A percentile compares a stretch with the other conserved stretches of the same genome.
These are phyloP conservation scores for Cyclanthera cordifolia DNA, from an alignment of 306 rosid genomes.

Conservation along the genomic window DNA sequence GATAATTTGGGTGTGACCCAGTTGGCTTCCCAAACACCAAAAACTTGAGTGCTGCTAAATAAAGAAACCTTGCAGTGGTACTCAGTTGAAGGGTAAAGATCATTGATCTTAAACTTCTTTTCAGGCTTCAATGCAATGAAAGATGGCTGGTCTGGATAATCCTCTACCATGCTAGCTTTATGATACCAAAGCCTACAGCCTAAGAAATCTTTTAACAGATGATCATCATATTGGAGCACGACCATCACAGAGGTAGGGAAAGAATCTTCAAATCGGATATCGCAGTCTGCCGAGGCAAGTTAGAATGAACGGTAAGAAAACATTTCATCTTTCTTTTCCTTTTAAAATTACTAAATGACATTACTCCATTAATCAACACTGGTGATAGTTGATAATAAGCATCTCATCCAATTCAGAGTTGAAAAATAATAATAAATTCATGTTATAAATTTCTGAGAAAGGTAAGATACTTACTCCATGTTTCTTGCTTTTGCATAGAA, in stretches of 20 bases:
- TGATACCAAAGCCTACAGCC: conserved; percentile 86
- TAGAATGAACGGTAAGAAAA: conserved; percentile 6
- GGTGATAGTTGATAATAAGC: background rate
- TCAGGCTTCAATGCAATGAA: conserved; percentile 66
- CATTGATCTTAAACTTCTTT: conserved; percentile 49
- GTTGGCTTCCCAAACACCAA: conserved; percentile 71
- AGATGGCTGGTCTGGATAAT: conserved; percentile 72
- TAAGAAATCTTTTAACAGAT: conserved; percentile 37
- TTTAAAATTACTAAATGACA: background rate
- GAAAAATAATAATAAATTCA: background rate
- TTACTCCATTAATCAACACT: background rate
- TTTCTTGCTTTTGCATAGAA: conserved; percentile 30
- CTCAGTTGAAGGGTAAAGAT: conserved; percentile 64
- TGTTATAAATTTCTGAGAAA: conserved; percentile 6
- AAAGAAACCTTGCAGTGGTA: conserved; percentile 78
- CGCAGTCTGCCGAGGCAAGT: conserved; percentile 41
- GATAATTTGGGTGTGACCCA: conserved; percentile 50
- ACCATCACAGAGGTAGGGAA: conserved; percentile 58
- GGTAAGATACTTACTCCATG: conserved; percentile 38
- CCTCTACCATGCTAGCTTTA: conserved; percentile 25
- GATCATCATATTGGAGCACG: conserved; percentile 53
- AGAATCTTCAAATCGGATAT: conserved; percentile 50
- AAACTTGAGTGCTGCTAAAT: conserved; percentile 49
- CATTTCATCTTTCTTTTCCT: background rate
- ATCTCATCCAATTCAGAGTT: background rate